Conservation (phyloP, 1,284 basidiomycete species). For the Tranzscheliella williamsii region DNA sequence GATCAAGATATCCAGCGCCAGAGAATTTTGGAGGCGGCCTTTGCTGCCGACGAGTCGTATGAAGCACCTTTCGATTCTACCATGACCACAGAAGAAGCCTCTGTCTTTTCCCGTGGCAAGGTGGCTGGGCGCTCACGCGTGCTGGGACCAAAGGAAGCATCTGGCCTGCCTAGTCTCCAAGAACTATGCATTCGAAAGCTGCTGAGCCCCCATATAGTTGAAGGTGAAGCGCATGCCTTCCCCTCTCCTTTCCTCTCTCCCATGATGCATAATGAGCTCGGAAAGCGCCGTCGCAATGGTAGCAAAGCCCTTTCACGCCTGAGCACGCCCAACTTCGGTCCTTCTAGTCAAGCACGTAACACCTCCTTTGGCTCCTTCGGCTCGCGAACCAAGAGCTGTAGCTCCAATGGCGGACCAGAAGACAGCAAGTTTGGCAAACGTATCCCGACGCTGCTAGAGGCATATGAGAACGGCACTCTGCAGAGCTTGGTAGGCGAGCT, state of each 20-base stretch:
- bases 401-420: constrained; percentile 30
- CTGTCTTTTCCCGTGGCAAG: constrained; percentile 2
- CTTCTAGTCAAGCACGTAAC: constrained; percentile 5
- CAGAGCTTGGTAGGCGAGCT: constrained; percentile 33
- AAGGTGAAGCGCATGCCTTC: constrained; percentile 13
- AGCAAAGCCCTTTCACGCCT: constrained; percentile 16
- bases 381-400: constrained; percentile 24
- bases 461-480: constrained; percentile 53
- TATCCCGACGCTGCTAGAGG: constrained; percentile 41
- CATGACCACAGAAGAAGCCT: constrained; percentile 8
- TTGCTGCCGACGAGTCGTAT: constrained; percentile 22
- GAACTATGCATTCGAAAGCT: constrained; percentile 53
- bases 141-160: constrained; percentile 21
- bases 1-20: constrained; percentile 23
- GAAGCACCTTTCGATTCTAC: constrained; percentile 12
- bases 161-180: constrained; percentile 26
- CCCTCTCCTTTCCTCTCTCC: constrained; percentile 33
- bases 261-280: constrained; percentile 10
- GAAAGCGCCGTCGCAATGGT: constrained; percentile 13
- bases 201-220: constrained; percentile 31
- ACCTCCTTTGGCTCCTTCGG: constrained; percentile 24
- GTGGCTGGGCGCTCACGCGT: constrained; percentile 29
- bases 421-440: constrained; percentile 29
- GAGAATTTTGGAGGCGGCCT: constrained; percentile 37
- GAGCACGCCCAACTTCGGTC: constrained; percentile 20